These are phyloP conservation scores for Lactifluus volemus DNA, from an alignment of 768 basidiomycete species.

Conservation along the genomic window DNA sequence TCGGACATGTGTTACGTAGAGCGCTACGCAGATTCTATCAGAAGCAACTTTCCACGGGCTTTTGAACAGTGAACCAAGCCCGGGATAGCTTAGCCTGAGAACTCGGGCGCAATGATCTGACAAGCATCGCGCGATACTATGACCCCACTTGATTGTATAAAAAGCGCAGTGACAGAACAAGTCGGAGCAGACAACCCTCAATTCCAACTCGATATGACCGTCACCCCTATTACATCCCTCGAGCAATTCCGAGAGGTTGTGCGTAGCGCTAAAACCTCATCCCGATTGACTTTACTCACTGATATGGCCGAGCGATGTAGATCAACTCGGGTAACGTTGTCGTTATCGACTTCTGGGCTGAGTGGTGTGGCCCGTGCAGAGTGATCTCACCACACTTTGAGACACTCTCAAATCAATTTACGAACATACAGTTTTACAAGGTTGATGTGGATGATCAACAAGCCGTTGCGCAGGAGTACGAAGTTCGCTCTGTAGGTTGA, in stretches of 20 bases:
- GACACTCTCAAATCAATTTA: slow-evolving; percentile 33
- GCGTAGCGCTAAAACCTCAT: slow-evolving; percentile 20
- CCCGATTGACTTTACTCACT: not conserved
- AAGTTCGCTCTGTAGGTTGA: slow-evolving; percentile 51
- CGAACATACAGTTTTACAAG: slow-evolving; percentile 55
- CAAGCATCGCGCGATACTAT: no score
- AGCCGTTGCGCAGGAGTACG: slow-evolving; percentile 48
- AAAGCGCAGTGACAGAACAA: not conserved
- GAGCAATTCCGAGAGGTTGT: slow-evolving; percentile 26
- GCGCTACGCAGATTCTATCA: no score
- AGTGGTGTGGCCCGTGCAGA: slow-evolving; percentile 51
- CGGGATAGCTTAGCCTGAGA: no score
- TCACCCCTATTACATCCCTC: not conserved
- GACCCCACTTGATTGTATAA: not conserved
- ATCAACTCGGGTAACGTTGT: slow-evolving; percentile 40
- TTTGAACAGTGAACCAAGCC: no score
- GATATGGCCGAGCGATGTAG: slow-evolving; percentile 17
- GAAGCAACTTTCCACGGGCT: no score
- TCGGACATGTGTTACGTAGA: no score
- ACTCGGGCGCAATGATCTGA: no score
- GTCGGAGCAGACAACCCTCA: not conserved
- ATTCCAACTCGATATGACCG: not conserved
- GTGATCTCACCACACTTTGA: slow-evolving; percentile 58
- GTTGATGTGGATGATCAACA: slow-evolving; percentile 59
- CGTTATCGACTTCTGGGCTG: slow-evolving; percentile 69